phyloP scores from a whole-genome alignment of 192 early-diverging fungal genomes.

The Lunasporangiospora selenospora region DNA sequence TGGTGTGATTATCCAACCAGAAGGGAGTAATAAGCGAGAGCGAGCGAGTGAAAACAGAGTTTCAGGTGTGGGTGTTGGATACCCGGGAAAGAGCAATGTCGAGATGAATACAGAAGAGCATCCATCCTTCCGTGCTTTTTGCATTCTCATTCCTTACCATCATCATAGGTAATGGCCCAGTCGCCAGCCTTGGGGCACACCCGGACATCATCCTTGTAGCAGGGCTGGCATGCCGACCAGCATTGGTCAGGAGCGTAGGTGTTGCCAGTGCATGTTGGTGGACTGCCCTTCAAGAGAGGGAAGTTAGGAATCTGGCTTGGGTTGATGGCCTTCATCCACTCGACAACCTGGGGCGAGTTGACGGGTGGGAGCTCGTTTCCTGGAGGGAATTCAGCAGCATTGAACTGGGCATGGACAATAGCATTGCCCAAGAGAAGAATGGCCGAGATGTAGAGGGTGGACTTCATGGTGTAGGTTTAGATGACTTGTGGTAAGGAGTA shows the following conservation, averaged over 20 bases:
- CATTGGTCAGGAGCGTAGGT: constrained; percentile 18
- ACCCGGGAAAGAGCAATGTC: too few relatives aligned
- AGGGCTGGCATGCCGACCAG: constrained; percentile 37
- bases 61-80: too few relatives aligned
- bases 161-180: constrained; percentile 63
- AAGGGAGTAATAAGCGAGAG: too few relatives aligned
- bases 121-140: neutral
- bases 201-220: constrained; percentile 10
- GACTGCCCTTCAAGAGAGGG: constrained; percentile 27
- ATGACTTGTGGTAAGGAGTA: neutral
- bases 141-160: constrained; percentile 50
- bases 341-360: constrained; percentile 12
- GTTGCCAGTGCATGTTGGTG: constrained; percentile 1
- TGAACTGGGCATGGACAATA: constrained; percentile 13
- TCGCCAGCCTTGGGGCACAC: constrained; percentile 54
- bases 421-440: constrained; percentile 8
- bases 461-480: constrained; percentile 14
- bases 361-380: constrained; percentile 25
- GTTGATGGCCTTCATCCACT: constrained; percentile 33
- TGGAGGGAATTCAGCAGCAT: constrained; percentile 24
- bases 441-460: constrained; percentile 6
- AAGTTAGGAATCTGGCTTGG: constrained; percentile 40
- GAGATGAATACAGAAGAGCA: too few relatives aligned
- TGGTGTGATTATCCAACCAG: too few relatives aligned
- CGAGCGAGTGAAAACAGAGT: too few relatives aligned